Percentiles rank a stretch among this genome's conserved stretches.
These are phyloP conservation scores for Codiaeum variegatum DNA, from an alignment of 441 rosid species.

Conservation along the genomic window DNA sequence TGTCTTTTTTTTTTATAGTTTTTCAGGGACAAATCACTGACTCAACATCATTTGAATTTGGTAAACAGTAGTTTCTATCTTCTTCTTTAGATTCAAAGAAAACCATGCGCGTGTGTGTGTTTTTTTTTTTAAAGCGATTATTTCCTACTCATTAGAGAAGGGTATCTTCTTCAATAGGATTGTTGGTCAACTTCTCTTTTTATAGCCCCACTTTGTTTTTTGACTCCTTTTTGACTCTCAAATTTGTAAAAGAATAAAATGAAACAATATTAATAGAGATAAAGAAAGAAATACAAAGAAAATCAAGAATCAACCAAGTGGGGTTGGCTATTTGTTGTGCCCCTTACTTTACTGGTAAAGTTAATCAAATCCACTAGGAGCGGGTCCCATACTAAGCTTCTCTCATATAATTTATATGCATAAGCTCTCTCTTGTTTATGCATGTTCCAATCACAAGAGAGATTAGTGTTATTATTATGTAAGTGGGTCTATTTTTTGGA, in stretches of 20 bases:
- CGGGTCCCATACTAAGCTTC: constrained; percentile 15
- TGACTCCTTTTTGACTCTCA: constrained; percentile 34
- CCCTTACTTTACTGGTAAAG: constrained; percentile 4
- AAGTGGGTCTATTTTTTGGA: constrained; percentile 12
- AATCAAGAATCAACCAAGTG: constrained; percentile 20
- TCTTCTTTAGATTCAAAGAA: constrained; percentile 21
- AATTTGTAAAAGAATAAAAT: too few species aligned
- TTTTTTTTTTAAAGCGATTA: too few species aligned
- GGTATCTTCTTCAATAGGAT: constrained; percentile 22
- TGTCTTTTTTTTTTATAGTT: constrained; percentile 22
- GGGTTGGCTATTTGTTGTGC: constrained; percentile 16
- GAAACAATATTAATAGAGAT: background rate
- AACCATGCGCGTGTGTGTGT: too few species aligned
- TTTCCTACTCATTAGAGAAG: constrained; percentile 48
- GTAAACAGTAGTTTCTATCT: constrained; percentile 10
- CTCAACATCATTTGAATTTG: constrained; percentile 21
- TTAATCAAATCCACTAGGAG: background rate
- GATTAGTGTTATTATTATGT: background rate
- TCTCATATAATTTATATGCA: constrained; percentile 3
- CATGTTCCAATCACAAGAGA: constrained; percentile 16
- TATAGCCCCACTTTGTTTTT: constrained; percentile 28
- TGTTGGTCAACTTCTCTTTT: constrained; percentile 34
- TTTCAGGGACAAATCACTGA: constrained; percentile 18
- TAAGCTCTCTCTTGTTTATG: background rate
- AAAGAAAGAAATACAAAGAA: constrained; percentile 7